These are phyloP conservation scores for Ophiognomonia clavigignenti-juglandacearum DNA, from an alignment of 2,329 filamentous ascomycete genomes.

Conservation along the genomic window DNA sequence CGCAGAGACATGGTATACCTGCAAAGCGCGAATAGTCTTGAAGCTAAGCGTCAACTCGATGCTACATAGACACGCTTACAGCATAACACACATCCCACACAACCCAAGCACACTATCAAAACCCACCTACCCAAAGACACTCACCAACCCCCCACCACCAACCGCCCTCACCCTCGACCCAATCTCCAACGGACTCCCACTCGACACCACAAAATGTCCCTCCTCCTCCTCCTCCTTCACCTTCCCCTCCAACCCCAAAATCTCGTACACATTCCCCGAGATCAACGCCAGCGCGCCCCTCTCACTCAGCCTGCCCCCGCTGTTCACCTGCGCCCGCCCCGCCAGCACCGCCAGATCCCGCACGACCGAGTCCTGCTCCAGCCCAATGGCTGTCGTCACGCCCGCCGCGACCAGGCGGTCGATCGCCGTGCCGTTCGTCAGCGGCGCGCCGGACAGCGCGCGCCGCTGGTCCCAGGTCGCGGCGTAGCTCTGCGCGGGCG, in stretches of 20 bases:
- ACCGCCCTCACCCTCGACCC: constrained; percentile 51
- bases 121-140: constrained; percentile 26
- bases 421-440: constrained; percentile 60
- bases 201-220: constrained; percentile 56
- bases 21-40: too few relatives aligned
- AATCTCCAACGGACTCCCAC: constrained; percentile 59
- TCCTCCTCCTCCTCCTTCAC: constrained; percentile 21
- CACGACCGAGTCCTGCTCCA: constrained; percentile 58
- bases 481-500: constrained; percentile 52
- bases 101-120: background rate
- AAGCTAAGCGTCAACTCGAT: too few relatives aligned
- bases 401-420: constrained; percentile 55
- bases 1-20: too few relatives aligned
- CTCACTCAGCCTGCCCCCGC: constrained; percentile 48
- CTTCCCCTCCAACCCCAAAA: constrained; percentile 46
- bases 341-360: constrained; percentile 56
- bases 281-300: constrained; percentile 53
- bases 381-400: constrained; percentile 52
- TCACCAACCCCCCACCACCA: constrained; percentile 35
- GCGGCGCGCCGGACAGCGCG: constrained; percentile 57
- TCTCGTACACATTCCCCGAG: constrained; percentile 50
- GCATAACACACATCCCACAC: too few relatives aligned
- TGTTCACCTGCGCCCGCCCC: constrained; percentile 54
- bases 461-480: constrained; percentile 57
- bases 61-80: too few relatives aligned